Evolutionary conservation across 208 protist species (phyloP), one percentile per base, ranked within the genome.

Genomic region (Trypanosoma platydactyli): DNA sequence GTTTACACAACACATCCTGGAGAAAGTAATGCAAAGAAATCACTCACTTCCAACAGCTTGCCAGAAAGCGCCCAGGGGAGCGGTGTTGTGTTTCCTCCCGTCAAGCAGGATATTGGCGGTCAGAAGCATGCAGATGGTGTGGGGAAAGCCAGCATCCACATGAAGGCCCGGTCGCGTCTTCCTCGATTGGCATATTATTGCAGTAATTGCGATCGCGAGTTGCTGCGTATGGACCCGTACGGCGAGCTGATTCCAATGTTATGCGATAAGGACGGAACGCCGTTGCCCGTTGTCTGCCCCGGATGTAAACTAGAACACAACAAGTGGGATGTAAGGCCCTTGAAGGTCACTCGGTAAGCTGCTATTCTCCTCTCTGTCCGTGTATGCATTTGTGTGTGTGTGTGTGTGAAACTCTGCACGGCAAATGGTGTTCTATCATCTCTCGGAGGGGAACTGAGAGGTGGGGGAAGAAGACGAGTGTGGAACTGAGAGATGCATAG

Each of bases 231-330:
- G 29, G 85, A 91, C 55, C 76, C 75, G 0, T 76, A 89, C 24
- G 89, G 89, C 1, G 86, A 95, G 68, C 67, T 90, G 33, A 76
- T 95, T n/a, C 76, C 86, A 13, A 84, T 95, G 78, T 74, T 86
- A 58, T 70, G 62, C n/a, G 83, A 89, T 58, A 64, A 72, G 16
- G 78, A 85, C 16, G 89, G 89, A 9, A 38, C 67, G 25, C 61
- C 86, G 24, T 75, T 88, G 18, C 89, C 89, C 13, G 84, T 95
- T 59, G 58, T 76, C 22, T 95, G 89, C 63, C 83, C 89, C 12
- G 89, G 89, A 44, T 95, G 89, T 72, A 73, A 79, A 24, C 71
- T 75, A 75, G 68, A 60, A 55, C 89, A 95, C 64, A 86, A 65
- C 56, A 54, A 88, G 30, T 95, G 89, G 87, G 64, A 76, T 11